Base-by-base conservation (phyloP, 305 asterid genomes). In the Fraxinus nigra region DNA sequence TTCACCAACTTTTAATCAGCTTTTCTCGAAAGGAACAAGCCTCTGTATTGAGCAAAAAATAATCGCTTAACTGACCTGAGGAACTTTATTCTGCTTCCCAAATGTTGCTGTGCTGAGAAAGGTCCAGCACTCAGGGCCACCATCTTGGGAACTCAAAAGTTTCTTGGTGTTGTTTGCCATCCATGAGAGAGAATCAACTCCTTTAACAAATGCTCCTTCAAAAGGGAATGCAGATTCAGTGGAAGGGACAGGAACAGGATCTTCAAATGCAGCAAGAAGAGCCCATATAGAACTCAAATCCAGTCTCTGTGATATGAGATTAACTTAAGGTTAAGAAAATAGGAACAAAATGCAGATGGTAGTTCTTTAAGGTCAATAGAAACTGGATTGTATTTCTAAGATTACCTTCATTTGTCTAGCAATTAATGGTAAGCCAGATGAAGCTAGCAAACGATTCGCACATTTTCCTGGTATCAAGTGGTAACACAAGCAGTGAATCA, bases 351-450 rank as follows among this genome's bases (percentile, higher is more conserved):
- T 76, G 74, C 76, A 75, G 38, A 69, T 9, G 13, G 54, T 26
- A 75, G 35, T 24, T 38, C 13, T 28, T 8, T 73, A 38, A 69
- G 78, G 75, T 59, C 16, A 40, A 69, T 26, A 38, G 61, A 56
- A 69, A 80, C 79, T 34, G 76, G 59, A 84, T 51, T 37, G 78
- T 72, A 84, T 72, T 33, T 37, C 48, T 59, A 61, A 34, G 78
- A 72, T 40, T 88, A 94, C 99, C 99, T 95, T 95, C 98, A 95
- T 95, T 87, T 95, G 99, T 85, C 91, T 89, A 69, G 99, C 99
- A 76, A 95, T 85, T 73, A 90, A 91, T 16, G 99, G 99, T 85
- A 95, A 90, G 77, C 99, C 99, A 26, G 99, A 95, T 73, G 98
- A 79, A 16, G 93, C 91, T 80, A 95, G 99, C 90, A 94, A 87